Percentiles rank a stretch among this genome's conserved stretches.
Conservation (phyloP, 1,284 basidiomycete species). For the Sanguinoderma infundibulare region DNA sequence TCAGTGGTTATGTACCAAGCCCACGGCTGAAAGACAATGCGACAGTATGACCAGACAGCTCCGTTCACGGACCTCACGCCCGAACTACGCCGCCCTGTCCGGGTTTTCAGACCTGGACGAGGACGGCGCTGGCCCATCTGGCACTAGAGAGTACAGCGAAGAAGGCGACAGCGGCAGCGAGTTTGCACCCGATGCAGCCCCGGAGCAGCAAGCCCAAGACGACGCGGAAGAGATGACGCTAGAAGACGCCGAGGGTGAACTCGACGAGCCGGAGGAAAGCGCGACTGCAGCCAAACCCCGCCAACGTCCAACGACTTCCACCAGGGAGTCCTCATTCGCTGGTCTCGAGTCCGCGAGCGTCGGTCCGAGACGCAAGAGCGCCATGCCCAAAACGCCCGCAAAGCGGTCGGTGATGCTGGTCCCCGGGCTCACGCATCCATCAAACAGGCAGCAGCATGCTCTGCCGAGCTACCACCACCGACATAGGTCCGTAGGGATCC, state of each 20-base stretch:
- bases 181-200: constrained; percentile 42
- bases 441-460: constrained; percentile 52
- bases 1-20: too few species aligned
- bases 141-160: constrained; percentile 18
- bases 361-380: constrained; percentile 21
- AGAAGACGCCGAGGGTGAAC: constrained; percentile 20
- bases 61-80: constrained; percentile 39
- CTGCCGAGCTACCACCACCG: constrained; percentile 69
- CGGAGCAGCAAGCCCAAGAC: constrained; percentile 30
- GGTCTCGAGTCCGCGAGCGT: constrained; percentile 9
- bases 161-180: constrained; percentile 44
- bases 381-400: constrained; percentile 18
- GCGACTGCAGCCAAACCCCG: constrained; percentile 1
- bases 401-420: constrained; percentile 30
- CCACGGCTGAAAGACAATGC: not conserved
- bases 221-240: constrained; percentile 26
- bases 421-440: constrained; percentile 34
- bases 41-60: constrained; percentile 39
- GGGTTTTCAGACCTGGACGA: constrained; percentile 27
- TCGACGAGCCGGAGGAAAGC: constrained; percentile 13
- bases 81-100: constrained; percentile 38
- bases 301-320: constrained; percentile 7
- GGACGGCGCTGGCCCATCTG: constrained; percentile 32
- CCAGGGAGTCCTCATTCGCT: constrained; percentile 16
- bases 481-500: constrained; percentile 66